Percentiles rank a stretch among this genome's conserved stretches.
These are phyloP conservation scores for Bryoglossum gracile DNA, from an alignment of 495 filamentous ascomycete species.

Conservation along the genomic window DNA sequence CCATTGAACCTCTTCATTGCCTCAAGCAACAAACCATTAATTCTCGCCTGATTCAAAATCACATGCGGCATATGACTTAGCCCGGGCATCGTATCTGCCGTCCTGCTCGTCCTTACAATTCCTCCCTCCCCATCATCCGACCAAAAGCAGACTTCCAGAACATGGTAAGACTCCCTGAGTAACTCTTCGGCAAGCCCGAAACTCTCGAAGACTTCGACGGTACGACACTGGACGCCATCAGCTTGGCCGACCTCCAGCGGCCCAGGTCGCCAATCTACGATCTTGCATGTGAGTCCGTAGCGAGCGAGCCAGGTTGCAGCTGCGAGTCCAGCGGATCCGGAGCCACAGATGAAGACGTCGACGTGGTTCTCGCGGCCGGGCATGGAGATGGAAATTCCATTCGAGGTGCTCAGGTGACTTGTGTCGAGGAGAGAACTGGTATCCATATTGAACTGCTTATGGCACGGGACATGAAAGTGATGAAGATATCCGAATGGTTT, in stretches of 20 bases:
- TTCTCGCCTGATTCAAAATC: constrained; percentile 68
- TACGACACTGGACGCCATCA: constrained; percentile 73
- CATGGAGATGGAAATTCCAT: too few relatives aligned
- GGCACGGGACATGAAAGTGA: too few relatives aligned
- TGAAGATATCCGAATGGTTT: too few relatives aligned
- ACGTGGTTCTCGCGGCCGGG: not conserved
- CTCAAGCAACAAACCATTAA: constrained; percentile 56
- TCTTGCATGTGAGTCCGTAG: constrained; percentile 50
- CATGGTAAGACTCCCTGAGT: constrained; percentile 64
- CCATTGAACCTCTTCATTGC: constrained; percentile 38
- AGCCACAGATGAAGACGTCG: constrained; percentile 58
- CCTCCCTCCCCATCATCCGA: constrained; percentile 27
- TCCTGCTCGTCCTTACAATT: constrained; percentile 46
- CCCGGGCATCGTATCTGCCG: constrained; percentile 55
- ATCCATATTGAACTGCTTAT: too few relatives aligned
- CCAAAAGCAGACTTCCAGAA: constrained; percentile 64
- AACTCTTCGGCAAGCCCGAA: constrained; percentile 66
- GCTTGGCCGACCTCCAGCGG: constrained; percentile 66
- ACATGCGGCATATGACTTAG: constrained; percentile 65
- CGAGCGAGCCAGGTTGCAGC: constrained; percentile 61
- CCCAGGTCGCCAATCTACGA: constrained; percentile 55
- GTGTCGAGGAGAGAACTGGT: too few relatives aligned
- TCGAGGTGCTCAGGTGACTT: too few relatives aligned
- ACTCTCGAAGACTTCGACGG: constrained; percentile 73
- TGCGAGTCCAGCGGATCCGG: constrained; percentile 62